These are phyloP conservation scores for Jatropha multifida DNA, from an alignment of 441 rosid species.

Conservation along the genomic window DNA sequence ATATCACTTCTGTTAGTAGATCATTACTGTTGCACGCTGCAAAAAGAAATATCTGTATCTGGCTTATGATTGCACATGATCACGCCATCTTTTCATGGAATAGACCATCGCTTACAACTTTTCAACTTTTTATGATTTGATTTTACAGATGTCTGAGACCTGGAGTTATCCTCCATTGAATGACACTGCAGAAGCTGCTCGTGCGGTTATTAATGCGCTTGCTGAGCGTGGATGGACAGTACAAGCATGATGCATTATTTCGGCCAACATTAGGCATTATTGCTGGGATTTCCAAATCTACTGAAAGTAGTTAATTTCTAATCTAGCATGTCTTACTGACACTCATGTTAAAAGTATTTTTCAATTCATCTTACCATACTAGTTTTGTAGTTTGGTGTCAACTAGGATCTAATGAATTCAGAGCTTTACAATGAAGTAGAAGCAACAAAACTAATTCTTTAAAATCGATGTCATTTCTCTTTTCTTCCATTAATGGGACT, in stretches of 20 bases:
- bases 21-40: background rate
- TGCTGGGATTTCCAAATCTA: background rate
- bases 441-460: background rate
- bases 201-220: conserved; percentile 52
- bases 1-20: background rate
- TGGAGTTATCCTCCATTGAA: conserved; percentile 94
- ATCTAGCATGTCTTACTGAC: background rate
- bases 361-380: background rate
- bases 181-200: conserved; percentile 85
- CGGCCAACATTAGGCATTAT: background rate
- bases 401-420: background rate
- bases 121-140: background rate
- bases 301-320: background rate
- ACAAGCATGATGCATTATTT: conserved; percentile 21
- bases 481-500: too few relatives aligned
- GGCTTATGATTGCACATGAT: background rate
- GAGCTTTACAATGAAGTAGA: background rate
- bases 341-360: background rate
- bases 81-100: background rate
- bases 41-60: background rate
- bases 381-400: background rate
- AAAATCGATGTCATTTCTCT: too few relatives aligned
- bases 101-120: background rate
- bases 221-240: conserved; percentile 81
- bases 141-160: conserved; percentile 64